Percentiles rank a stretch among this genome's conserved stretches.
phyloP scores from a whole-genome alignment of 305 asterid genomes.

The Fraxinus albicans region DNA sequence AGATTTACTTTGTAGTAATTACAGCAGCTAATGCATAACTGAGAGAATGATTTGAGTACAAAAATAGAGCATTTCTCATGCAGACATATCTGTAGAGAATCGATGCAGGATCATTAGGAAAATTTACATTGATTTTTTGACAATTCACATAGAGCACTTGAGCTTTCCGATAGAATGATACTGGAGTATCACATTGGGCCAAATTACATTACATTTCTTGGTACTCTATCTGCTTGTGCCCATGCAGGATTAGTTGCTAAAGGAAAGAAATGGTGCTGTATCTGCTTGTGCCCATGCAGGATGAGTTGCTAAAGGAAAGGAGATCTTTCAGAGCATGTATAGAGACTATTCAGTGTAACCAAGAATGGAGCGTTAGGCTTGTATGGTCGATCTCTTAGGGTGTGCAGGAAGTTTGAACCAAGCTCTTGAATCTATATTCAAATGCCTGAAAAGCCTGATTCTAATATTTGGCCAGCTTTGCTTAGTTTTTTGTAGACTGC shows the following conservation, averaged over 20 bases:
- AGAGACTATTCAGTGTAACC: conserved; percentile 60
- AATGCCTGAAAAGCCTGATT: conserved; percentile 67
- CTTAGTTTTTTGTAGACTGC: conserved; percentile 74
- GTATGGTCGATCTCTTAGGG: conserved; percentile 83
- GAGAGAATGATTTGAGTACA: background rate
- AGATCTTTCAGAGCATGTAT: conserved; percentile 64
- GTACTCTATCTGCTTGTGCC: conserved; percentile 57
- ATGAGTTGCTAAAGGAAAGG: conserved; percentile 42
- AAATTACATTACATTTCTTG: conserved; percentile 72
- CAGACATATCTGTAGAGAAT: background rate
- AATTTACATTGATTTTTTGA: background rate
- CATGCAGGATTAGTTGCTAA: too few relatives aligned
- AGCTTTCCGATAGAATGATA: conserved; percentile 50
- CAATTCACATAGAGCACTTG: conserved; percentile 57
- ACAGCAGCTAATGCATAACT: background rate
- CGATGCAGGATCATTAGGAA: background rate
- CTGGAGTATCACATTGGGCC: conserved; percentile 36
- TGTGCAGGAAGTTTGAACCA: conserved; percentile 69
- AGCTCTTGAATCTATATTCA: conserved; percentile 55
- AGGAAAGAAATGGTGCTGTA: conserved; percentile 38
- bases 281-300: conserved; percentile 36
- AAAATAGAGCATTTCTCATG: background rate
- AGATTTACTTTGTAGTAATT: background rate
- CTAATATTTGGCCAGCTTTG: conserved; percentile 92
- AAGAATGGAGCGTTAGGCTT: conserved; percentile 87